Conservation (phyloP, 768 basidiomycete species). For the Hericium coralloides region DNA sequence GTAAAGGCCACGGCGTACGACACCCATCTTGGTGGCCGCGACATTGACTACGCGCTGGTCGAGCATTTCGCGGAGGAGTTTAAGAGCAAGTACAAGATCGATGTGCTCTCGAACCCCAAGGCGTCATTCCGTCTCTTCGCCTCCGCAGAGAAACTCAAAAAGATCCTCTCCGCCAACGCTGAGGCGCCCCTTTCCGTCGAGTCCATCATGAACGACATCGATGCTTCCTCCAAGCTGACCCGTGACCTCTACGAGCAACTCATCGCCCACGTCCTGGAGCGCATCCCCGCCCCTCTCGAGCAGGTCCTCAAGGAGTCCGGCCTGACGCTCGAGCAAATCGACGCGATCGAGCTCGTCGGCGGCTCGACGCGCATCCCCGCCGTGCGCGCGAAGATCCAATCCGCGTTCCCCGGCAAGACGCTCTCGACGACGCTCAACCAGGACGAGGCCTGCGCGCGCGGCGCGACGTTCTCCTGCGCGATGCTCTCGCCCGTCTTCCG, state of each 20-base stretch:
- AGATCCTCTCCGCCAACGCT: conserved; percentile 88
- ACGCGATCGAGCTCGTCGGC: conserved; percentile 88
- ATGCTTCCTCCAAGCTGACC: conserved; percentile 77
- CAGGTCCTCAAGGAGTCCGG: conserved; percentile 76
- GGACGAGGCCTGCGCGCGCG: conserved; percentile 94
- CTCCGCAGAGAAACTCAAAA: conserved; percentile 92
- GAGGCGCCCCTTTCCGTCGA: conserved; percentile 90
- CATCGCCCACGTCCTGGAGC: conserved; percentile 65
- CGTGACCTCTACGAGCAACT: conserved; percentile 81
- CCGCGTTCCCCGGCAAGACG: conserved; percentile 72
- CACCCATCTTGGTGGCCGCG: conserved; percentile 89
- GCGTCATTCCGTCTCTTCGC: conserved; percentile 85
- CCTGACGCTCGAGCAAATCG: conserved; percentile 75
- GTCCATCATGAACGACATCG: conserved; percentile 92
- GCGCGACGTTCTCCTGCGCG: conserved; percentile 94
- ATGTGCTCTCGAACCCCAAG: conserved; percentile 85
- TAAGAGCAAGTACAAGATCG: conserved; percentile 96
- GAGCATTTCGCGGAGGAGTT: conserved; percentile 87
- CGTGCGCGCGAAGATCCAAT: conserved; percentile 80
- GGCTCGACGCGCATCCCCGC: conserved; percentile 91
- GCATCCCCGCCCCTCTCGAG: conserved; percentile 67
- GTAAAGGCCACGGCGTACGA: conserved; percentile 90
- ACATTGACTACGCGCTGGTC: conserved; percentile 90
- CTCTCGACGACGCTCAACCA: conserved; percentile 93
- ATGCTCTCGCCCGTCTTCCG: conserved; percentile 97